Base-by-base conservation (phyloP, 192 early-diverging fungal genomes). In the Dispira simplex region DNA sequence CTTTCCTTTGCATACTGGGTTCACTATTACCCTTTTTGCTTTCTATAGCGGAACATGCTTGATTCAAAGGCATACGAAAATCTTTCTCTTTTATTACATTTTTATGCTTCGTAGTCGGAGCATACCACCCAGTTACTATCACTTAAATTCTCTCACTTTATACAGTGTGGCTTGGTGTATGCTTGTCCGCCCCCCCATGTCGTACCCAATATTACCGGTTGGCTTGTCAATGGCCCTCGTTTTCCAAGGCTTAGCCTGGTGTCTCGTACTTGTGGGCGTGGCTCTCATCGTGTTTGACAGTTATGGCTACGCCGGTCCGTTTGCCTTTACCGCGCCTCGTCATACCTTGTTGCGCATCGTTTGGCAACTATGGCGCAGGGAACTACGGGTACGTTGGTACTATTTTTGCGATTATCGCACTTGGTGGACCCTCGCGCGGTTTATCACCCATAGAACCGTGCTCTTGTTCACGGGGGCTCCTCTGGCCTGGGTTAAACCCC, bases 191-290 rank as follows among this genome's bases (percentile, higher is more conserved):
- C 6, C 32, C n/a, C 32, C 32, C 32, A 39, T 39, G 32, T 39
- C 32, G 32, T 39, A 39, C 32, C 32, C 32, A 39, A 39, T 39
- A 39, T 39, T 39, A 39, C 32, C 32, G 32, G 1, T 39, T 39
- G 32, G 32, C 1, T 39, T 39, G 32, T 39, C 71, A 55, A 67
- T 67, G 68, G 67, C 68, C 26, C 67, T 72, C 43, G 69, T 23
- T 16, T 23, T 51, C 18, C 48, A 51, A 51, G 48, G 18, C 18
- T 4, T 51, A 16, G 48, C 48, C 16, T 51, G 48, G 48, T 16
- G 48, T 16, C 48, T 51, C 48, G 21, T 51, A 4, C 18, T 51
- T 8, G 48, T 23, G 4, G 48, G 18, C 16, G 48, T 51, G 48
- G 48, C 21, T 16, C 21, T 20, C 21, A 23, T 51, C 18, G 21